Evolutionary conservation across 805 yeast species (phyloP), one percentile per base, ranked within the genome.

Genomic region (Candida oleophila): DNA sequence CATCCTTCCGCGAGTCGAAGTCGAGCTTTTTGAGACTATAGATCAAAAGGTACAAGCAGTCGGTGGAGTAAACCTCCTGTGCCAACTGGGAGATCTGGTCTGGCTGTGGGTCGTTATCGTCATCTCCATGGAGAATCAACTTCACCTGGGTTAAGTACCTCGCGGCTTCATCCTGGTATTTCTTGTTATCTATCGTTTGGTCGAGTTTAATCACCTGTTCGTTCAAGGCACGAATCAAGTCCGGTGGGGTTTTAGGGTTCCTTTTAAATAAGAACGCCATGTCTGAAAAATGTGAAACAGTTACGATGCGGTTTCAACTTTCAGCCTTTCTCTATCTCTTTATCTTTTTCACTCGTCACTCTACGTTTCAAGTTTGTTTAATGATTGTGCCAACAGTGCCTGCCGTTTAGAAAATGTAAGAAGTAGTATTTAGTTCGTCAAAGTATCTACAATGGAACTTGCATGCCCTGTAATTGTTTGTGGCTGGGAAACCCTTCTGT

Each of bases 251-350:
- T 64, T 89, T 90, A 8, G 96, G 96, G 60, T 84, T 88, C 59
- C 96, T 78, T 54, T 89, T 87, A 76, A 94, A 92, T 56, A 94
- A 73, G 59, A 92, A 92, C 11, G 97, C 87, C 97, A 91, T 89
- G 30, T 25, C 11, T 25, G 5, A n/a, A n/a, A n/a, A n/a, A n/a
- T n/a, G n/a, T n/a, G n/a, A n/a, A n/a, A n/a, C n/a, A n/a, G n/a
- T n/a, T n/a, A n/a, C n/a, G n/a, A n/a, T n/a, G n/a, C n/a, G n/a
- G n/a, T n/a, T n/a, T n/a, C n/a, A n/a, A n/a, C n/a, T n/a, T n/a
- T n/a, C n/a, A n/a, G n/a, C n/a, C n/a, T n/a, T n/a, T n/a, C n/a
- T n/a, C n/a, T n/a, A n/a, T n/a, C n/a, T n/a, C n/a, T n/a, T n/a
- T n/a, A n/a, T n/a, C n/a, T n/a, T n/a, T n/a, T n/a, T n/a, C n/a